Evolutionary conservation across 352 stramenopile genomes (phyloP).

Genomic region (Globisporangium abappressorium): DNA sequence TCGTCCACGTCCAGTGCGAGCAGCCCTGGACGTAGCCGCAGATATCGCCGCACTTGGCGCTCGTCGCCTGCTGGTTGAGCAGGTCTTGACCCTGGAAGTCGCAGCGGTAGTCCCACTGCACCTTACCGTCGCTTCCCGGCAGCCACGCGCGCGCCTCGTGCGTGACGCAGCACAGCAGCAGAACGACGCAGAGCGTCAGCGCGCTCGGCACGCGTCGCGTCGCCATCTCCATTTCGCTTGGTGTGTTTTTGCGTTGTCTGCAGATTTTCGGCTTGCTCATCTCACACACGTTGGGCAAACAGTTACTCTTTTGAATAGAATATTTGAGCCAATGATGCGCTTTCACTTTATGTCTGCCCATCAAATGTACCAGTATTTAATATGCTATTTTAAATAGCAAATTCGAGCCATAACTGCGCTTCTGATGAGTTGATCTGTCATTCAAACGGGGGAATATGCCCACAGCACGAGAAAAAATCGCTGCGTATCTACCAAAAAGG

Average conservation of each 20-base stretch:
- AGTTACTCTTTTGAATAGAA: background rate
- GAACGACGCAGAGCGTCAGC: background rate
- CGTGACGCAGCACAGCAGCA: background rate
- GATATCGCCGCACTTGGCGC: conserved; percentile 29
- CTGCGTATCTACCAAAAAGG: background rate
- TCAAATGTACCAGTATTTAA: background rate
- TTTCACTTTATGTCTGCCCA: background rate
- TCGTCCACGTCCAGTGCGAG: conserved; percentile 42
- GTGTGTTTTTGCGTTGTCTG: background rate
- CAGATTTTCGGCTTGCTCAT: background rate
- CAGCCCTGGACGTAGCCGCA: conserved; percentile 26
- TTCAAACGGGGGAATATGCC: background rate
- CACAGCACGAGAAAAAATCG: background rate
- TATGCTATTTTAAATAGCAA: background rate
- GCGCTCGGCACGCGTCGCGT: background rate
- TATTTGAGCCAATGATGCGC: background rate
- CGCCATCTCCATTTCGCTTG: background rate
- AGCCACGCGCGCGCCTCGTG: conserved; percentile 17
- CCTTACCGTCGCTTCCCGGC: conserved; percentile 22
- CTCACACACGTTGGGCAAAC: background rate
- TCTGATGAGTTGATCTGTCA: background rate
- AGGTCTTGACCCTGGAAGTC: conserved; percentile 26
- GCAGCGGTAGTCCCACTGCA: conserved; percentile 31
- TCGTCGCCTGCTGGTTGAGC: conserved; percentile 18
- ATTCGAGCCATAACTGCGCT: background rate